These are phyloP conservation scores for Salvia miltiorrhiza DNA, from an alignment of 257 asterid genomes.

Conservation along the genomic window DNA sequence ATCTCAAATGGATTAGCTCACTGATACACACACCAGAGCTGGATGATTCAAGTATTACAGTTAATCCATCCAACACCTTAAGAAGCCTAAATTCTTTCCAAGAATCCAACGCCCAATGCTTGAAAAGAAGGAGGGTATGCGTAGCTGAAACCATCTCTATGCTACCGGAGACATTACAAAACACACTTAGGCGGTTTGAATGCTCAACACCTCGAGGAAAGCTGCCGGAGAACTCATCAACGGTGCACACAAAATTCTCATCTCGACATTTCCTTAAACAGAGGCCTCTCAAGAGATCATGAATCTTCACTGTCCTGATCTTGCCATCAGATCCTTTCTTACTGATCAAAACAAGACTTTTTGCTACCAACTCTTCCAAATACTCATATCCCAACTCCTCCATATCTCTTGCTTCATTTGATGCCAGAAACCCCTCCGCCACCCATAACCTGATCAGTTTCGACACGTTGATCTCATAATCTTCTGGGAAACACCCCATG, in stretches of 20 bases:
- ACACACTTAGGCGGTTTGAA: not conserved
- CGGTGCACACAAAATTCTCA: not conserved
- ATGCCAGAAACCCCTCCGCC: not conserved
- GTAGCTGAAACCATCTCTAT: not conserved
- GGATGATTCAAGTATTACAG: not conserved
- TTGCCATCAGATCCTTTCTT: not conserved
- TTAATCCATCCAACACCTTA: not conserved
- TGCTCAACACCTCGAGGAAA: constrained; percentile 2
- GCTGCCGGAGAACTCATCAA: not conserved
- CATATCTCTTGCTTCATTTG: not conserved
- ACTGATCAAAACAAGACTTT: constrained; percentile 1
- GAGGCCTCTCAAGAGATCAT: constrained; percentile 19
- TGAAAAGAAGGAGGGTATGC: constrained; percentile 1
- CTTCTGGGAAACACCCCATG: constrained; percentile 2
- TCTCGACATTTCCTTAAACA: constrained; percentile 3
- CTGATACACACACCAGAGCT: not conserved
- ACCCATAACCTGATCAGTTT: not conserved
- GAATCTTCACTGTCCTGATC: constrained; percentile 4
- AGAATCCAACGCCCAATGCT: not conserved
- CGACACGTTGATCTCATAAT: not conserved
- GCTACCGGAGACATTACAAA: not conserved
- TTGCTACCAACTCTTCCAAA: not conserved
- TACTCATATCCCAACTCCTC: constrained; percentile 14
- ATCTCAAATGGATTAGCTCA: constrained; percentile 9
- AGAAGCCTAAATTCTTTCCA: not conserved